phyloP scores from a whole-genome alignment of 2,329 filamentous ascomycete species.

The Beauveria caledonica region DNA sequence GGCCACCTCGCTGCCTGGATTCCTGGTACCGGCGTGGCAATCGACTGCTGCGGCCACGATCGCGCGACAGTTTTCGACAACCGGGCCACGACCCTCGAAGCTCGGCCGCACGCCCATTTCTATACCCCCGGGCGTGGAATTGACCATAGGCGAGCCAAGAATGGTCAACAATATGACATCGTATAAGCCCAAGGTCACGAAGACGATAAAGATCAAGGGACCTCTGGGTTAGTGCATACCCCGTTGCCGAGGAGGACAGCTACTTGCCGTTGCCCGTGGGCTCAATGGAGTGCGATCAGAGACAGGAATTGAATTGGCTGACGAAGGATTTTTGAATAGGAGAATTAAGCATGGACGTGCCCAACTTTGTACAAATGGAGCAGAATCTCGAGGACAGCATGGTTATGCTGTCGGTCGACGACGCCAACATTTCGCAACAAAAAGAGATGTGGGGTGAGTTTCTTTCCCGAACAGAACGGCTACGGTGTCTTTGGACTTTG shows the following conservation, averaged over 20 bases:
- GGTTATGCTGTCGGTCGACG: constrained; percentile 60
- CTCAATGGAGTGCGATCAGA: background rate
- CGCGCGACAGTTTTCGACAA: constrained; percentile 57
- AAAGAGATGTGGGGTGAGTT: constrained; percentile 88
- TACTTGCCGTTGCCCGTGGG: background rate
- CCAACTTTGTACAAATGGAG: constrained; percentile 65
- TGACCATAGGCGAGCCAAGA: constrained; percentile 58
- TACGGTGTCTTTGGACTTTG: no score
- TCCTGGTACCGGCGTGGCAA: constrained; percentile 66
- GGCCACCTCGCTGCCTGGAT: constrained; percentile 54
- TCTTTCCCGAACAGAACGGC: background rate
- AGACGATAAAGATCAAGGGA: constrained; percentile 67
- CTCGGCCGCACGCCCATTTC: constrained; percentile 75
- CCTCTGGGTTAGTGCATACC: constrained; percentile 57
- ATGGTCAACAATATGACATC: constrained; percentile 47
- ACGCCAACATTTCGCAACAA: constrained; percentile 63
- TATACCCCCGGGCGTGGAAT: constrained; percentile 74
- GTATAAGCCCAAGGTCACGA: constrained; percentile 53
- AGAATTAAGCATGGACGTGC: constrained; percentile 69
- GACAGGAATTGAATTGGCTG: constrained; percentile 10
- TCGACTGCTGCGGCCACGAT: constrained; percentile 15
- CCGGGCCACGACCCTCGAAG: constrained; percentile 62
- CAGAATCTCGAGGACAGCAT: constrained; percentile 57
- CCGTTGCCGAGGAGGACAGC: background rate
- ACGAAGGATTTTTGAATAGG: constrained; percentile 38